These are phyloP conservation scores for Talaromyces borbonicus DNA, from an alignment of 495 filamentous ascomycete genomes.

Conservation along the genomic window DNA sequence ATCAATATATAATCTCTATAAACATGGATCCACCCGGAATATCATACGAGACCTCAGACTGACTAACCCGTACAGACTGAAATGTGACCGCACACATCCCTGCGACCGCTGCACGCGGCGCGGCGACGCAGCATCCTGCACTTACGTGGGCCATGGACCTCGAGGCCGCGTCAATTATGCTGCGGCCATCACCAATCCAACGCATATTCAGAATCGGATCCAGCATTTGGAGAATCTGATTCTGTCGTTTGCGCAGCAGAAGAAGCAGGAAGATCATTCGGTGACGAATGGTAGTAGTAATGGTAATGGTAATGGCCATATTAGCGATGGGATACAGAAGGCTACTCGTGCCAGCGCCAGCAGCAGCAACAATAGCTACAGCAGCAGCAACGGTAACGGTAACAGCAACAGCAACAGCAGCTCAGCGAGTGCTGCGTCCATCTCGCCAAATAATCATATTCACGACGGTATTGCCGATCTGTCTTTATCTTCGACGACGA, in stretches of 20 bases:
- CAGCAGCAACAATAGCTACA: background rate
- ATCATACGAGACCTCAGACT: too few species aligned
- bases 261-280: constrained; percentile 10
- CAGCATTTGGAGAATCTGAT: constrained; percentile 45
- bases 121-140: constrained; percentile 31
- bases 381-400: background rate
- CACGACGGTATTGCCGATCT: constrained; percentile 23
- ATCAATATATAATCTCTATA: too few species aligned
- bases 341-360: background rate
- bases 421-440: background rate
- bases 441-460: background rate
- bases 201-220: constrained; percentile 36
- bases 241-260: constrained; percentile 33
- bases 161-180: constrained; percentile 23
- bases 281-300: background rate
- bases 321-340: background rate
- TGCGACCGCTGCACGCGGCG: constrained; percentile 42
- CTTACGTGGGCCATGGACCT: constrained; percentile 31
- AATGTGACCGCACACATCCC: constrained; percentile 41
- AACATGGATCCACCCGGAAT: too few species aligned
- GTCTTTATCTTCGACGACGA: constrained; percentile 41
- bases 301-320: background rate
- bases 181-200: constrained; percentile 20
- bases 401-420: background rate
- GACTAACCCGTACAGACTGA: constrained; percentile 27